Conservation (phyloP, 2,329 filamentous ascomycete genomes). For the Chrysoporthe deuterocubensis region DNA sequence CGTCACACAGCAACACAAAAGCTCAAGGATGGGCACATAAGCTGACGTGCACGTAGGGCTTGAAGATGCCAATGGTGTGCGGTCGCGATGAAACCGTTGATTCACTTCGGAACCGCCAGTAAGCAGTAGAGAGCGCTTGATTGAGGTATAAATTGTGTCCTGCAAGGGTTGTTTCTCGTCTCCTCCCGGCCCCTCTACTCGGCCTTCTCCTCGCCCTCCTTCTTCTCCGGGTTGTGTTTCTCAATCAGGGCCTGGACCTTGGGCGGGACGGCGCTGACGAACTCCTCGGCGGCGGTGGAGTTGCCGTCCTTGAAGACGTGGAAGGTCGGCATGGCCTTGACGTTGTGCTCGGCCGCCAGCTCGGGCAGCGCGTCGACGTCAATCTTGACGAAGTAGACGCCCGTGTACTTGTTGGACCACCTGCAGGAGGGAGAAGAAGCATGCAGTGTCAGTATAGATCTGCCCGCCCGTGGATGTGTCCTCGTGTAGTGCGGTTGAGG, state of each 20-base stretch:
- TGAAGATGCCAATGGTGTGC: too few relatives aligned
- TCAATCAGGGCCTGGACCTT: slow-evolving; percentile 58
- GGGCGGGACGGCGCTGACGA: slow-evolving; percentile 80
- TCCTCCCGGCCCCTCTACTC: slow-evolving; percentile 18
- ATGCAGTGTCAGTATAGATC: too few relatives aligned
- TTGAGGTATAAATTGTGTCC: background rate
- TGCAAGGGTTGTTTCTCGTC: background rate
- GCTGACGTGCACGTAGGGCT: too few relatives aligned
- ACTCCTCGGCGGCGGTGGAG: slow-evolving; percentile 71
- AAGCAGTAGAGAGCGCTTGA: background rate
- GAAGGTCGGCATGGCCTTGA: slow-evolving; percentile 95
- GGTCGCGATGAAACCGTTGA: too few relatives aligned
- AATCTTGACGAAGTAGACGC: slow-evolving; percentile 80
- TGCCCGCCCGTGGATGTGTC: too few relatives aligned
- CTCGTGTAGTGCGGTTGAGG: background rate
- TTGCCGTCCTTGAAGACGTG: slow-evolving; percentile 79
- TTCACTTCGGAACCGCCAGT: too few relatives aligned
- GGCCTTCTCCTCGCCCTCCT: slow-evolving; percentile 22
- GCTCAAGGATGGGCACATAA: too few relatives aligned
- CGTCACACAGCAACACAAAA: too few relatives aligned
- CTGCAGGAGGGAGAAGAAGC: slow-evolving; percentile 42
- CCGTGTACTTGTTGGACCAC: slow-evolving; percentile 57
- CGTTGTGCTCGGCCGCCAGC: slow-evolving; percentile 74
- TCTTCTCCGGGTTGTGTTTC: slow-evolving; percentile 31
- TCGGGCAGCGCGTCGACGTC: slow-evolving; percentile 84